Evolutionary conservation across 2,329 filamentous ascomycete species (phyloP).

Genomic region (Colletotrichum falcatum): DNA sequence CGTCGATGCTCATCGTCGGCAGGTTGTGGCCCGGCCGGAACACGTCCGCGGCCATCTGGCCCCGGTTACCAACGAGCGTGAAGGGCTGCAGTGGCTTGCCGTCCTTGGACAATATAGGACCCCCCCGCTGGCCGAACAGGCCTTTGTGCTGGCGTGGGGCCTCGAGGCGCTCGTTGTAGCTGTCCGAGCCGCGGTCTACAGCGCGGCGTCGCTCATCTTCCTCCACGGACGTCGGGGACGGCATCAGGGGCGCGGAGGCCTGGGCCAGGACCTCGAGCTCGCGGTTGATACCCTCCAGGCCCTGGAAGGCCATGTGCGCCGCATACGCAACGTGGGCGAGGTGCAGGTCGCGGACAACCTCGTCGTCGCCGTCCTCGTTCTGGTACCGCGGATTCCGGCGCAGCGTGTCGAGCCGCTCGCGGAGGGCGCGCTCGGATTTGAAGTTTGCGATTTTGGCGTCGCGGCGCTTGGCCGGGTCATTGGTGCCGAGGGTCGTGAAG

Average conservation of each 20-base stretch:
- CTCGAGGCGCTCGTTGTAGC: constrained; percentile 82
- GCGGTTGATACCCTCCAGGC: constrained; percentile 86
- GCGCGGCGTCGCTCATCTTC: constrained; percentile 58
- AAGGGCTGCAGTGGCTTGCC: constrained; percentile 94
- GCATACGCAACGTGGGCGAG: constrained; percentile 79
- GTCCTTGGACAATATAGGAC: constrained; percentile 80
- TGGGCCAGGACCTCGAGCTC: constrained; percentile 86
- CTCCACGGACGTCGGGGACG: constrained; percentile 59
- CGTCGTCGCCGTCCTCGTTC: constrained; percentile 81
- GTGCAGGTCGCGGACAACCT: constrained; percentile 82
- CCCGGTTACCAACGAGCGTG: constrained; percentile 82
- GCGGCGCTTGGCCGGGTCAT: constrained; percentile 74
- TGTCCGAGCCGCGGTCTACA: constrained; percentile 54
- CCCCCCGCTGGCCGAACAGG: constrained; percentile 58
- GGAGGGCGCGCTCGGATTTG: constrained; percentile 86
- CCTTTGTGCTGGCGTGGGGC: constrained; percentile 64
- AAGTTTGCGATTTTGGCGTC: constrained; percentile 89
- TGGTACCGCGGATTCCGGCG: constrained; percentile 63
- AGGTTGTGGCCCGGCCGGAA: constrained; percentile 93
- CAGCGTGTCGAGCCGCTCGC: constrained; percentile 78
- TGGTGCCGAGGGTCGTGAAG: constrained; percentile 75
- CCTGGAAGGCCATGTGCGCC: constrained; percentile 84
- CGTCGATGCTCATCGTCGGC: constrained; percentile 97
- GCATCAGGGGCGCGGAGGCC: constrained; percentile 68
- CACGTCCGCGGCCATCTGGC: constrained; percentile 81